Percentiles rank a stretch among this genome's conserved stretches.
Conservation (phyloP, 108 stramenopile species). For the Seminavis robusta region DNA sequence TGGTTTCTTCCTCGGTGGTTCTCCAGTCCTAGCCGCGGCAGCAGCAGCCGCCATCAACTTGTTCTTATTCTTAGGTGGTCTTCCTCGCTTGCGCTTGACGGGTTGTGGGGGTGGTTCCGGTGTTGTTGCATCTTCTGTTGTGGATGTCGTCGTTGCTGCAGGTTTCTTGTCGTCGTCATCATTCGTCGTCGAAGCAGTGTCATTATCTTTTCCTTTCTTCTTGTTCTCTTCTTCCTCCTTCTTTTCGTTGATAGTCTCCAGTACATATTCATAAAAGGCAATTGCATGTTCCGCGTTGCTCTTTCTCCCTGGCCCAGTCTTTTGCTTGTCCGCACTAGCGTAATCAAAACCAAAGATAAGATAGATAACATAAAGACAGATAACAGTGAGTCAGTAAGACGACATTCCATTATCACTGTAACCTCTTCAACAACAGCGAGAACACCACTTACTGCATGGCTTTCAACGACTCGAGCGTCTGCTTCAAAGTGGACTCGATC, state of each 20-base stretch:
- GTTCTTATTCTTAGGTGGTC: not conserved
- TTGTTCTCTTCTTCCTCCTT: slow-evolving; percentile 21
- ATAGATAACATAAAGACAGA: too few species aligned
- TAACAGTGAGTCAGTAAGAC: not conserved
- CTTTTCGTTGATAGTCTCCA: slow-evolving; percentile 17
- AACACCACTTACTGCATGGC: slow-evolving; percentile 21
- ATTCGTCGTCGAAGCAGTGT: not conserved
- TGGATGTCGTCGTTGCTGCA: slow-evolving; percentile 6
- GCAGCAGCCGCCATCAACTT: not conserved
- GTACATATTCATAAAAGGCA: slow-evolving; percentile 51
- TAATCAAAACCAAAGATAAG: not conserved
- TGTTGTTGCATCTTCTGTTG: slow-evolving; percentile 3
- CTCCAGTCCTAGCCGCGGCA: not conserved
- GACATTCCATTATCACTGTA: not conserved
- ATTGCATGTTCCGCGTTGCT: slow-evolving; percentile 56
- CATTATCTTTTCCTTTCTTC: not conserved
- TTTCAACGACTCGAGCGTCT: slow-evolving; percentile 25
- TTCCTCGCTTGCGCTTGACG: not conserved
- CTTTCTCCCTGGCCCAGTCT: slow-evolving; percentile 50
- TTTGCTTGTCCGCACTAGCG: slow-evolving; percentile 8
- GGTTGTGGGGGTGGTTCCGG: not conserved
- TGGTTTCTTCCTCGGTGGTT: too few species aligned
- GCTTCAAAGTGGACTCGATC: slow-evolving; percentile 13
- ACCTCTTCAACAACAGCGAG: not conserved
- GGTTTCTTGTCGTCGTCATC: slow-evolving; percentile 7